These are phyloP conservation scores for Aspergillus udagawae DNA, from an alignment of 2,329 filamentous ascomycete species.

Conservation along the genomic window DNA sequence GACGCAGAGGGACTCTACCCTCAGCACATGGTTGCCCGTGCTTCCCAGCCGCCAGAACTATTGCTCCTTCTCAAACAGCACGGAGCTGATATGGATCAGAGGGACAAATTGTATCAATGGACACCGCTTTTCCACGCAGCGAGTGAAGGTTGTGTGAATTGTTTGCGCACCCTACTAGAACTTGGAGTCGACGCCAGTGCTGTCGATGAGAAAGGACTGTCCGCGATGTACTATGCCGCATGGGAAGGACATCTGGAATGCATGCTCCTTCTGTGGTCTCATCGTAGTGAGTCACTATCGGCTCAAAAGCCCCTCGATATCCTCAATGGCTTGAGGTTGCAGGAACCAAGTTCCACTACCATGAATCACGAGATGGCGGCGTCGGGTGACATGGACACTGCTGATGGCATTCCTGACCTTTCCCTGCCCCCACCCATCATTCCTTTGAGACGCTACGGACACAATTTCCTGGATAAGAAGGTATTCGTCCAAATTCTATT, in stretches of 20 bases:
- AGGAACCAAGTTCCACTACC: constrained; percentile 20
- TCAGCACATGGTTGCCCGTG: constrained; percentile 92
- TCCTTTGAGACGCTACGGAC: constrained; percentile 86
- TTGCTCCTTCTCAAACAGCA: constrained; percentile 77
- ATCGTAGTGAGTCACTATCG: constrained; percentile 19
- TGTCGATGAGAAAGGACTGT: constrained; percentile 85
- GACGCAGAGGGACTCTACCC: constrained; percentile 95
- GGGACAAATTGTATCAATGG: constrained; percentile 96
- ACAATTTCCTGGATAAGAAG: constrained; percentile 98
- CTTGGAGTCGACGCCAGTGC: constrained; percentile 74
- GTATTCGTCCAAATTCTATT: constrained; percentile 93
- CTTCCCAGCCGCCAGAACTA: constrained; percentile 74
- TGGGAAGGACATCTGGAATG: constrained; percentile 97
- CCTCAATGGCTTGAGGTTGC: constrained; percentile 31
- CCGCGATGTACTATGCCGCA: constrained; percentile 96
- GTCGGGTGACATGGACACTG: constrained; percentile 63
- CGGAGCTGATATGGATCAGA: constrained; percentile 84
- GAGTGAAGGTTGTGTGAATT: constrained; percentile 90
- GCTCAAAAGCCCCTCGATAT: constrained; percentile 31
- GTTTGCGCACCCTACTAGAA: constrained; percentile 74
- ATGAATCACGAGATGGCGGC: constrained; percentile 34
- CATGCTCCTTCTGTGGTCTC: constrained; percentile 73
- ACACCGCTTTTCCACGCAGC: constrained; percentile 94
- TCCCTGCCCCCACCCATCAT: constrained; percentile 95
- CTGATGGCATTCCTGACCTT: constrained; percentile 85